Evolutionary conservation across 108 stramenopile genomes (phyloP).

Genomic region (Bacterosira constricta): DNA sequence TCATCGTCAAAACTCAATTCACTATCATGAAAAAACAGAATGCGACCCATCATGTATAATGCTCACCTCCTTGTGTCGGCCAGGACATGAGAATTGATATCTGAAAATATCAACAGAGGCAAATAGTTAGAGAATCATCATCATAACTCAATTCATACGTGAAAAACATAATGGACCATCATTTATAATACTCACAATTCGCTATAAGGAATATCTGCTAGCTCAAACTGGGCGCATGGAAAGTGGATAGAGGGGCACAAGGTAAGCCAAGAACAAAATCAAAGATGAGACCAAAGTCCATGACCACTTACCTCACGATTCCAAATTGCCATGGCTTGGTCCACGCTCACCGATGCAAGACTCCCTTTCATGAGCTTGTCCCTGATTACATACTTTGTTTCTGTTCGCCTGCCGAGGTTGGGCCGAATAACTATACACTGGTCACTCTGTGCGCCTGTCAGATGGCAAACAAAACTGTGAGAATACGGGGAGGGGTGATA

Average conservation of each 20-base stretch:
- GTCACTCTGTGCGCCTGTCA: too few species aligned
- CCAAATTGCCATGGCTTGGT: slow-evolving; percentile 16
- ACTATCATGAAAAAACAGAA: too few species aligned
- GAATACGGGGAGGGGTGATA: too few species aligned
- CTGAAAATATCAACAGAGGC: too few species aligned
- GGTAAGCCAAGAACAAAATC: background rate
- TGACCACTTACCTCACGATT: slow-evolving; percentile 9
- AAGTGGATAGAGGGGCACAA: background rate
- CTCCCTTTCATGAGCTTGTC: slow-evolving; percentile 1
- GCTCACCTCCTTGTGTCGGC: slow-evolving; percentile 10
- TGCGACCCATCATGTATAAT: too few species aligned
- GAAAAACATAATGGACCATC: too few species aligned
- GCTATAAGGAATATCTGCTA: slow-evolving; percentile 17
- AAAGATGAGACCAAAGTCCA: background rate
- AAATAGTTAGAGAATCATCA: too few species aligned
- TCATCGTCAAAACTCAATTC: too few species aligned
- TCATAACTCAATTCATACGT: too few species aligned
- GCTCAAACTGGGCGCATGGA: slow-evolving; percentile 11
- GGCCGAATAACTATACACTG: slow-evolving; percentile 21
- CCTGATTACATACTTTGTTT: background rate
- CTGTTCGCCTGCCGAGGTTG: slow-evolving; percentile 6
- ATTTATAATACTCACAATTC: too few species aligned
- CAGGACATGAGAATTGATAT: slow-evolving; percentile 28
- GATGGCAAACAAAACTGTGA: too few species aligned
- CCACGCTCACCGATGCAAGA: background rate